Evolutionary conservation across 2,329 filamentous ascomycete species (phyloP).

Genomic region (Ceratocystis colombiana): DNA sequence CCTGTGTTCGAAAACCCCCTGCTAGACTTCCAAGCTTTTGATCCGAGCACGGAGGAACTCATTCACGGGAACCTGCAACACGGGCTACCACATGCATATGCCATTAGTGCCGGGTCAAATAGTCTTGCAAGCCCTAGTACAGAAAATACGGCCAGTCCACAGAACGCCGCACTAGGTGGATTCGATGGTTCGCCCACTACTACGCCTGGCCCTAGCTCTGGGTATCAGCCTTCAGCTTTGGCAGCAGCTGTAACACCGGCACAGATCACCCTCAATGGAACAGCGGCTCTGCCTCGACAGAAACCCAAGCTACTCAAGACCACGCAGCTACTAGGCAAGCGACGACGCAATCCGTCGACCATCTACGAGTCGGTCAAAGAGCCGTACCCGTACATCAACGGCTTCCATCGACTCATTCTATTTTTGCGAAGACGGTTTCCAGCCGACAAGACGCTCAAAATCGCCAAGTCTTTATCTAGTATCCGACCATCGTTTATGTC

Average conservation of each 20-base stretch:
- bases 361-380: slow-evolving; percentile 86
- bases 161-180: slow-evolving; percentile 37
- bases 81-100: slow-evolving; percentile 54
- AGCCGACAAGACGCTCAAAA: slow-evolving; percentile 64
- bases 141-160: slow-evolving; percentile 52
- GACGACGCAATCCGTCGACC: slow-evolving; percentile 62
- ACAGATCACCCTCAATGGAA: slow-evolving; percentile 28
- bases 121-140: slow-evolving; percentile 56
- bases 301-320: slow-evolving; percentile 35
- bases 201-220: slow-evolving; percentile 15
- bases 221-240: slow-evolving; percentile 31
- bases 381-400: slow-evolving; percentile 81
- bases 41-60: slow-evolving; percentile 41
- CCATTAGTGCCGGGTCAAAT: slow-evolving; percentile 52
- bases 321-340: slow-evolving; percentile 43
- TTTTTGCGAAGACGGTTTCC: slow-evolving; percentile 71
- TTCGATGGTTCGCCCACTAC: slow-evolving; percentile 44
- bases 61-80: slow-evolving; percentile 51
- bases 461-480: slow-evolving; percentile 76
- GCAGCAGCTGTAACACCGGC: slow-evolving; percentile 26
- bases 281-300: slow-evolving; percentile 32
- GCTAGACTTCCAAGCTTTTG: slow-evolving; percentile 45
- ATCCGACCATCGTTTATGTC: slow-evolving; percentile 91
- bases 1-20: slow-evolving; percentile 44
- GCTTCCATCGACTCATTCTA: slow-evolving; percentile 79